These are phyloP conservation scores for Fagopyrum homotropicum DNA, from an alignment of 148 eudicot species.

Conservation along the genomic window DNA sequence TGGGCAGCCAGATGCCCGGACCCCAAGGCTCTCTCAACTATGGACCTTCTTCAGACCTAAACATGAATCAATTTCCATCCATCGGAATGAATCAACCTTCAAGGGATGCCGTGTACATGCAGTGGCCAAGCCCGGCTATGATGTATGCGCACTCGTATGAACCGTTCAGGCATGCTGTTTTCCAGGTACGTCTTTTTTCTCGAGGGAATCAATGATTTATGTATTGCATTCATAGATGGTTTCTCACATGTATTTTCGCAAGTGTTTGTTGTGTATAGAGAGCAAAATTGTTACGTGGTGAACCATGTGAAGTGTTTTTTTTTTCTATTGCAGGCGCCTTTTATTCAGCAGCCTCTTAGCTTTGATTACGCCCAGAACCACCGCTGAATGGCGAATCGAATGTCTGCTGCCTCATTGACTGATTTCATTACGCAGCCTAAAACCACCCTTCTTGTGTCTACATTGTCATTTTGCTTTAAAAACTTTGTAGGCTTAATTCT, in stretches of 20 bases:
- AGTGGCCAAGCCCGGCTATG: constrained; percentile 89
- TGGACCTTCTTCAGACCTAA: constrained; percentile 38
- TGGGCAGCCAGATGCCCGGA: constrained; percentile 47
- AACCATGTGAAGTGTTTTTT: background rate
- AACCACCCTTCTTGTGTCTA: constrained; percentile 6
- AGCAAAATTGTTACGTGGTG: background rate
- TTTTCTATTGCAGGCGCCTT: constrained; percentile 58
- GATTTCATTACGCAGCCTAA: background rate
- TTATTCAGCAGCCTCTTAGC: constrained; percentile 81
- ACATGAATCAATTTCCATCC: constrained; percentile 49
- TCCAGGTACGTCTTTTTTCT: constrained; percentile 41
- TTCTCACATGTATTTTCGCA: background rate
- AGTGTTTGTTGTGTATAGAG: background rate
- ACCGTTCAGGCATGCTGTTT: constrained; percentile 68
- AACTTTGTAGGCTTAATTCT: constrained; percentile 22
- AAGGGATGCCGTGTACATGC: constrained; percentile 63
- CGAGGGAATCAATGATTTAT: background rate
- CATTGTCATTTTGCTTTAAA: constrained; percentile 17
- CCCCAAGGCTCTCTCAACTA: constrained; percentile 47
- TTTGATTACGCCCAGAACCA: constrained; percentile 71
- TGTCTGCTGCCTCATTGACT: constrained; percentile 3
- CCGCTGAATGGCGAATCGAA: constrained; percentile 11
- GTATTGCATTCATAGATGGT: background rate
- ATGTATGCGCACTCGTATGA: constrained; percentile 89
- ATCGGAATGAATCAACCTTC: constrained; percentile 63